Percentiles rank a stretch among this genome's conserved stretches.
These are phyloP conservation scores for Plantago coronopus DNA, from an alignment of 305 asterid genomes.

Conservation along the genomic window DNA sequence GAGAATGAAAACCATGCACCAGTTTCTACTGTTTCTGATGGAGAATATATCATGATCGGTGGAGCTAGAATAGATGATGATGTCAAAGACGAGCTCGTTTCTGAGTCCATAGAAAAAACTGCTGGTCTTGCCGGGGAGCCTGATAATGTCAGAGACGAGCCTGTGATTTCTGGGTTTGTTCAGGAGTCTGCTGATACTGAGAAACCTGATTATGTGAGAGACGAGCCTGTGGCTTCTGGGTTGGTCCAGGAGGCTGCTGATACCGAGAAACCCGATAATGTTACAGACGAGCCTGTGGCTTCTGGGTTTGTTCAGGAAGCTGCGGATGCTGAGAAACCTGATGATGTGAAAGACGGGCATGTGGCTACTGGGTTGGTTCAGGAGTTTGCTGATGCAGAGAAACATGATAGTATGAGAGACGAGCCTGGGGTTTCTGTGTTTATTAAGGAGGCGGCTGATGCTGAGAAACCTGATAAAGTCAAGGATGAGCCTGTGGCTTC, in stretches of 20 bases:
- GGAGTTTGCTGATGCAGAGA: no score
- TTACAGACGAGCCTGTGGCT: constrained; percentile 2
- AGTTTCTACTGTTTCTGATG: constrained; percentile 20
- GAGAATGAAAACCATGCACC: constrained; percentile 18
- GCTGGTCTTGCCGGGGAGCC: no score
- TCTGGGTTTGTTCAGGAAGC: constrained; percentile 13
- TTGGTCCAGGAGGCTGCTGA: background rate
- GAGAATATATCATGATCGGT: constrained; percentile 14
- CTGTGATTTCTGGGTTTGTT: constrained; percentile 10
- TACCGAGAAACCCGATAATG: background rate
- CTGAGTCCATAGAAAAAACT: no score
- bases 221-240: background rate
- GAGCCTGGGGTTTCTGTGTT: constrained; percentile 16
- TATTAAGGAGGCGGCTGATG: constrained; percentile 2
- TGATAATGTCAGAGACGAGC: constrained; percentile 13
- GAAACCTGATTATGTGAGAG: background rate
- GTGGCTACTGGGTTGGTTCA: no score
- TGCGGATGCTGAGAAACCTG: constrained; percentile 11
- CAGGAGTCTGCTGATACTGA: constrained; percentile 16
- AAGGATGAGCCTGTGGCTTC: no score
- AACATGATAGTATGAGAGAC: background rate
- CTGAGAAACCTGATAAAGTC: constrained; percentile 6
- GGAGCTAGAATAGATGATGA: constrained; percentile 20
- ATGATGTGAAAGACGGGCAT: background rate
- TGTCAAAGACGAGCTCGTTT: constrained; percentile 12